Conservation (phyloP, 257 asterid species). For the Cordia subcordata region DNA sequence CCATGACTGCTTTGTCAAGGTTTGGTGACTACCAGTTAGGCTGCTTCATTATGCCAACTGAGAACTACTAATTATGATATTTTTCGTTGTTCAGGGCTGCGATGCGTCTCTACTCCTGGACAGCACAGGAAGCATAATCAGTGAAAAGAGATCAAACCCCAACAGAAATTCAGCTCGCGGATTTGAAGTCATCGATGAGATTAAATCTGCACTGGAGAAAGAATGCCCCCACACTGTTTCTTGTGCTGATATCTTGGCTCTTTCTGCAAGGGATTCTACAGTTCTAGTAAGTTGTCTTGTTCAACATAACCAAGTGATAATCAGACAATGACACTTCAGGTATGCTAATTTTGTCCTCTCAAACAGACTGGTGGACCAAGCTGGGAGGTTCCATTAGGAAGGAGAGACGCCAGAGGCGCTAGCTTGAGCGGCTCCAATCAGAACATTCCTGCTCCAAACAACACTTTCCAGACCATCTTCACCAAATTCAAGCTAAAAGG, state of each 20-base stretch:
- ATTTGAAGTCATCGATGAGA: constrained; percentile 80
- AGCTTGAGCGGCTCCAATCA: constrained; percentile 88
- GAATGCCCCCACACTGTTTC: constrained; percentile 84
- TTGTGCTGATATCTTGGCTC: constrained; percentile 81
- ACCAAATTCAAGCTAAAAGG: constrained; percentile 77
- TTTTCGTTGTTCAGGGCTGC: constrained; percentile 54
- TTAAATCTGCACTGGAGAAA: constrained; percentile 70
- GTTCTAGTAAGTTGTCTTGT: constrained; percentile 43
- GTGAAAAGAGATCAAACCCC: constrained; percentile 67
- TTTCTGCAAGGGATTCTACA: constrained; percentile 84
- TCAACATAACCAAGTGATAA: not conserved
- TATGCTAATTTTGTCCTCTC: not conserved
- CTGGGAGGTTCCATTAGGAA: constrained; percentile 86
- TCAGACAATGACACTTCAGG: no score
- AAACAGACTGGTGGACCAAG: constrained; percentile 71
- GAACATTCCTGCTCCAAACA: constrained; percentile 91
- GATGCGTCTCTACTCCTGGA: constrained; percentile 89
- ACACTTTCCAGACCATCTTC: constrained; percentile 81
- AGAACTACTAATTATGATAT: not conserved
- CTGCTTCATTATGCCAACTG: not conserved
- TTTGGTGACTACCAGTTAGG: constrained; percentile 4
- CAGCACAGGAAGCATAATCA: constrained; percentile 40
- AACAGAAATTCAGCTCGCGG: constrained; percentile 85
- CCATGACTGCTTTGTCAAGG: constrained; percentile 97
- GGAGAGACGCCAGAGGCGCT: constrained; percentile 79